These are phyloP conservation scores for Stellera chamaejasme DNA, from an alignment of 345 rosid genomes.

Conservation along the genomic window DNA sequence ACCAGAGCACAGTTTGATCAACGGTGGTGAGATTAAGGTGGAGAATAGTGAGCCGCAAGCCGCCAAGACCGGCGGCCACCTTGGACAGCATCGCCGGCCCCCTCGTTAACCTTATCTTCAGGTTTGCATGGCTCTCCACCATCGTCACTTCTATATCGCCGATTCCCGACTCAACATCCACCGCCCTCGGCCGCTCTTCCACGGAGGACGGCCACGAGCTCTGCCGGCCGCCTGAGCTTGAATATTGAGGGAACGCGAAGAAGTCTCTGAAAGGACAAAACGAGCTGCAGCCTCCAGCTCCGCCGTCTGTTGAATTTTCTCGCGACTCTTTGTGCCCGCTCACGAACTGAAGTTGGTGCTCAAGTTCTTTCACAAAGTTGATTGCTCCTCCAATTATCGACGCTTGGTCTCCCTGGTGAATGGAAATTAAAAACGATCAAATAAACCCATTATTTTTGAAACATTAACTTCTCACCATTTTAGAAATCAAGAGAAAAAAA, in stretches of 20 bases:
- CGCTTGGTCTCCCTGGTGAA: slow-evolving; percentile 46
- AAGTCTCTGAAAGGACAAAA: slow-evolving; percentile 40
- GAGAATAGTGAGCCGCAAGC: slow-evolving; percentile 55
- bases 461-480: no score
- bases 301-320: slow-evolving; percentile 16
- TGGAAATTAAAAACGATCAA: background rate
- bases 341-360: slow-evolving; percentile 35
- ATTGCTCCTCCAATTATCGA: slow-evolving; percentile 60
- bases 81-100: slow-evolving; percentile 66
- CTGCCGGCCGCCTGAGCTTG: slow-evolving; percentile 20
- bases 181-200: slow-evolving; percentile 13
- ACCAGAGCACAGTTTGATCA: slow-evolving; percentile 57
- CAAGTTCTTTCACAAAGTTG: slow-evolving; percentile 43
- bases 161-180: slow-evolving; percentile 19
- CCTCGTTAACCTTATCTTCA: slow-evolving; percentile 64
- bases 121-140: slow-evolving; percentile 76
- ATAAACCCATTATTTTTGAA: no score
- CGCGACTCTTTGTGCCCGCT: slow-evolving; percentile 22
- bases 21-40: slow-evolving; percentile 74
- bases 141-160: slow-evolving; percentile 82
- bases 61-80: slow-evolving; percentile 57
- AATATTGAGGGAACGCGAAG: slow-evolving; percentile 62
- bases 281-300: slow-evolving; percentile 8
- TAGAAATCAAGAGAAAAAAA: no score
- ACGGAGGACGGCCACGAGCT: slow-evolving; percentile 14